phyloP scores from a whole-genome alignment of 23 red algal genomes.

The Pyropia yezoensis region DNA sequence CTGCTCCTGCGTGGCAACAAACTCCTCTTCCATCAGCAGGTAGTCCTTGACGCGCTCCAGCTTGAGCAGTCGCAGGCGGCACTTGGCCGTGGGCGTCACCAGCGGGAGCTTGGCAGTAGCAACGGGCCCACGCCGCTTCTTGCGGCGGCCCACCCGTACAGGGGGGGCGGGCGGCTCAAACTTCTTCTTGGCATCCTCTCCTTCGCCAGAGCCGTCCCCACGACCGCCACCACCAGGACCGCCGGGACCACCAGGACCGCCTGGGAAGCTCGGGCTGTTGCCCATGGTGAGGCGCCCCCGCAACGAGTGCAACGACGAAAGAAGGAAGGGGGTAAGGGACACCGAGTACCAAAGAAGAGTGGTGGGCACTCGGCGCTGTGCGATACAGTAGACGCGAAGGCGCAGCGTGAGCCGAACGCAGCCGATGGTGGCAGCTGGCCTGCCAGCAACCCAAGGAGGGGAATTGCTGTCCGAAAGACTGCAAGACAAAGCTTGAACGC shows the following conservation, averaged over 20 bases:
- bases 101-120: slow-evolving; percentile 63
- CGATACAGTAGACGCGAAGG: too few relatives aligned
- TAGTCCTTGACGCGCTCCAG: slow-evolving; percentile 98
- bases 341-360: too few relatives aligned
- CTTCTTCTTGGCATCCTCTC: slow-evolving; percentile 65
- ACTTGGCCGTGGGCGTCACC: slow-evolving; percentile 83
- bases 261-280: slow-evolving; percentile 78
- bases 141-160: slow-evolving; percentile 67
- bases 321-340: too few relatives aligned
- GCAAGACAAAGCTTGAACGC: too few relatives aligned
- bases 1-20: slow-evolving; percentile 68
- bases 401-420: too few relatives aligned
- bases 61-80: slow-evolving; percentile 75
- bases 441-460: too few relatives aligned
- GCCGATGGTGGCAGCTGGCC: too few relatives aligned
- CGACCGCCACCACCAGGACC: slow-evolving; percentile 39
- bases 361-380: too few relatives aligned
- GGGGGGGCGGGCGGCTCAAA: slow-evolving; percentile 85
- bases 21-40: slow-evolving; percentile 98
- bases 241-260: slow-evolving; percentile 12
- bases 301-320: too few relatives aligned
- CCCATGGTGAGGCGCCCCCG: slow-evolving; percentile 39
- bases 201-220: slow-evolving; percentile 40
- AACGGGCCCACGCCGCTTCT: slow-evolving; percentile 72
- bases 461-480: too few relatives aligned